phyloP scores from a whole-genome alignment of 139 green algal genomes.

The Tetratostichococcus sp. region DNA sequence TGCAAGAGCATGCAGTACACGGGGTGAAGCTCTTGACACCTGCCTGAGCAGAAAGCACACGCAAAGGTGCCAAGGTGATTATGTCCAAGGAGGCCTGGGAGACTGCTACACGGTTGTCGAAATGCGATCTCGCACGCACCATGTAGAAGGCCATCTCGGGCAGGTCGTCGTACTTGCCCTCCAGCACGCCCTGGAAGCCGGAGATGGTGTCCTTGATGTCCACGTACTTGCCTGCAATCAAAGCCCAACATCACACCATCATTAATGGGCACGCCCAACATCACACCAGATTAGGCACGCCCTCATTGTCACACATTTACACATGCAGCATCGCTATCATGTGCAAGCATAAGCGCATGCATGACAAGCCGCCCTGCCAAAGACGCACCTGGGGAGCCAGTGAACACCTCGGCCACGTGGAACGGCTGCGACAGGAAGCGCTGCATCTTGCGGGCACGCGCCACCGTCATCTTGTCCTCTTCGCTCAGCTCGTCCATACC shows the following conservation, averaged over 20 bases:
- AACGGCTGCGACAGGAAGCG: conserved; percentile 98
- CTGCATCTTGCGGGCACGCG: conserved; percentile 97
- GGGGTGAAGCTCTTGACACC: no score
- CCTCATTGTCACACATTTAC: no score
- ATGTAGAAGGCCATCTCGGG: conserved; percentile 99
- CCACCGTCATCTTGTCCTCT: conserved; percentile 98
- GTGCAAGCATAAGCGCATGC: not conserved
- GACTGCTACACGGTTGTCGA: no score
- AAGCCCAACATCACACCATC: not conserved
- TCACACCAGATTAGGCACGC: no score
- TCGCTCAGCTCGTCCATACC: conserved; percentile 99
- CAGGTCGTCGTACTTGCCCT: conserved; percentile 96
- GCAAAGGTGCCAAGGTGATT: no score
- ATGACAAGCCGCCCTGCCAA: not conserved
- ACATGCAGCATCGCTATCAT: no score
- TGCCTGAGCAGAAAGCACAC: no score
- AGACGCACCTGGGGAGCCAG: conserved; percentile 70
- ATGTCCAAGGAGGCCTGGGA: no score
- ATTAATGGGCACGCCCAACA: not conserved
- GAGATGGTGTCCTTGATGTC: conserved; percentile 90
- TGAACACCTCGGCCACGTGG: conserved; percentile 99
- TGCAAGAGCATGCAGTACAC: no score
- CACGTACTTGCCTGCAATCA: conserved; percentile 88
- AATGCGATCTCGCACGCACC: no score
- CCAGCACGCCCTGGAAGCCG: conserved; percentile 89